Evolutionary conservation across 139 green algal genomes (phyloP).

Genomic region (Eudorina sp.): DNA sequence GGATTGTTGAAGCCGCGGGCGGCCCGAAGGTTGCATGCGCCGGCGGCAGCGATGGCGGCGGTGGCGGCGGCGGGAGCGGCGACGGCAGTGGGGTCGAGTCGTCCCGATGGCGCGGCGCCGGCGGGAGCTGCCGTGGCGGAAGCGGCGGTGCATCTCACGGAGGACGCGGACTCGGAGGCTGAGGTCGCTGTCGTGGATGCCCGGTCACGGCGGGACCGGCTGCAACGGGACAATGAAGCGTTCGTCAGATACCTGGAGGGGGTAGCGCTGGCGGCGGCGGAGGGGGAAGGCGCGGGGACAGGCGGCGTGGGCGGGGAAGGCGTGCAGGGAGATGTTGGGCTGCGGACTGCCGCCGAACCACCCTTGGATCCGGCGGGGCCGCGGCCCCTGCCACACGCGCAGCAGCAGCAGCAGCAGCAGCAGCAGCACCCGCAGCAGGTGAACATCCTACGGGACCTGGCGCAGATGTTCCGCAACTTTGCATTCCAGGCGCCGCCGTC

Average conservation of each 20-base stretch:
- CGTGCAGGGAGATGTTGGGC: no score
- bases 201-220: no score
- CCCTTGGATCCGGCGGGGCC: not conserved
- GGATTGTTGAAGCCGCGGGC: not conserved
- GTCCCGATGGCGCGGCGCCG: no score
- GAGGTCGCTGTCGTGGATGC: no score
- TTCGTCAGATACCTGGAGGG: conserved; percentile 13
- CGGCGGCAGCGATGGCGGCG: not conserved
- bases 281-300: not conserved
- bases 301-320: no score
- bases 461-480: conserved; percentile 39
- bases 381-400: not conserved
- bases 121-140: not conserved
- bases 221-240: conserved; percentile 11
- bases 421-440: conserved; percentile 28
- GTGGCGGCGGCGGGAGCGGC: not conserved
- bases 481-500: not conserved
- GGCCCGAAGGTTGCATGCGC: not conserved
- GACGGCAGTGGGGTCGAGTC: no score
- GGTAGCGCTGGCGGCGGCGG: not conserved
- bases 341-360: not conserved
- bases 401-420: not conserved
- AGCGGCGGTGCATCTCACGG: no score
- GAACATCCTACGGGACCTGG: not conserved
- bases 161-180: no score